Percentiles rank a stretch among this genome's conserved stretches.
Conservation (phyloP, 768 basidiomycete genomes). For the Crassisporium funariophilum region DNA sequence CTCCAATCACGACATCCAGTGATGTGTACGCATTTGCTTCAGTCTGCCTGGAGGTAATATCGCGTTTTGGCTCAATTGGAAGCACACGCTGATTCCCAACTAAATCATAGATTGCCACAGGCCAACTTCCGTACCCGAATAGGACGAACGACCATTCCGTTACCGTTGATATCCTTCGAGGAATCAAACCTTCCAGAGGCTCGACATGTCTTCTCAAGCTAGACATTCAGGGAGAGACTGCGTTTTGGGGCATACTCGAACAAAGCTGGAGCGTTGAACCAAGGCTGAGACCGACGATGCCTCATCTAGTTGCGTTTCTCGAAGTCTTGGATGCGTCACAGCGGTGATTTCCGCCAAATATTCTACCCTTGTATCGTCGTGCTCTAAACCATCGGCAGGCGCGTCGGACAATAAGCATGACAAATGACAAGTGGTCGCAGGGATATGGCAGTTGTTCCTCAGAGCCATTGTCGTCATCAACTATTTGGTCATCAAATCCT, state of each 20-base stretch:
- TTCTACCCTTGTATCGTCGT: neutral
- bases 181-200: slow-evolving; percentile 47
- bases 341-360: neutral
- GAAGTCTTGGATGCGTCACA: slow-evolving; percentile 25
- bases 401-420: no score
- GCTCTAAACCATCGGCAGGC: neutral
- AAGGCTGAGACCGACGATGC: slow-evolving; percentile 45
- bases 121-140: slow-evolving; percentile 51
- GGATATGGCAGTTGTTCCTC: no score
- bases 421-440: no score
- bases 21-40: slow-evolving; percentile 66
- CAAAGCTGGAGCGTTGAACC: slow-evolving; percentile 46
- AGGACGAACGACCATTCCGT: slow-evolving; percentile 59
- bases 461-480: no score
- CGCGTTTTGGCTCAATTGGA: neutral
- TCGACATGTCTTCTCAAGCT: slow-evolving; percentile 29
- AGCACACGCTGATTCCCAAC: neutral
- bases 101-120: slow-evolving; percentile 47
- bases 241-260: slow-evolving; percentile 47
- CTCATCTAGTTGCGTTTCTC: slow-evolving; percentile 33
- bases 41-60: slow-evolving; percentile 58
- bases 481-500: no score
- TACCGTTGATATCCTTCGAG: slow-evolving; percentile 54
- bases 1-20: slow-evolving; percentile 50
- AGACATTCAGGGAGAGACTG: slow-evolving; percentile 26